Percentiles rank a stretch among this genome's conserved stretches.
phyloP scores from a whole-genome alignment of 2,329 filamentous ascomycete genomes.

The Westerdykella aurantiaca region DNA sequence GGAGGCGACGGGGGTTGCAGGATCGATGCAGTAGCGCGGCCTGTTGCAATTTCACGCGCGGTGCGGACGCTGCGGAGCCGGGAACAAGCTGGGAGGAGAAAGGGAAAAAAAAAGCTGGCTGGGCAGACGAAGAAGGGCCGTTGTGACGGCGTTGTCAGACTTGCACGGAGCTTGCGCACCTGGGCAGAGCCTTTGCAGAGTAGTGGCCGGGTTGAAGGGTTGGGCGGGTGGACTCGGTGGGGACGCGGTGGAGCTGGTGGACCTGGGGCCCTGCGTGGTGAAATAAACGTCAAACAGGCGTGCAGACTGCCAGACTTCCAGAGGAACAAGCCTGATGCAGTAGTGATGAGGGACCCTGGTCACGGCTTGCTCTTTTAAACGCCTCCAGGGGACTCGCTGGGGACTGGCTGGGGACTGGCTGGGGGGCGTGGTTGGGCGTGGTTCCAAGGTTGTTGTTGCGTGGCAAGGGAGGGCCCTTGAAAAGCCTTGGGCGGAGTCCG shows the following conservation, averaged over 20 bases:
- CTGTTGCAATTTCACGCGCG: slow-evolving; percentile 31
- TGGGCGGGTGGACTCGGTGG: not conserved
- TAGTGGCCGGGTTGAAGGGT: not conserved
- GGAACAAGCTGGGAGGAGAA: not conserved
- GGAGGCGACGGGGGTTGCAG: slow-evolving; percentile 25
- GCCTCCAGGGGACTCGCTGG: not conserved
- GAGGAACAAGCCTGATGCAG: too few species aligned
- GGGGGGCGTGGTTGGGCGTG: not conserved
- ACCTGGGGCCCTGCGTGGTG: slow-evolving; percentile 10
- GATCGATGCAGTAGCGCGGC: slow-evolving; percentile 33
- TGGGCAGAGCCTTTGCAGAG: not conserved
- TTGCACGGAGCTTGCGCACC: not conserved
- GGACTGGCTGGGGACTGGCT: not conserved
- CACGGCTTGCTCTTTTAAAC: not conserved
- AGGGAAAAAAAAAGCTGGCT: not conserved
- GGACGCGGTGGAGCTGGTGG: too few species aligned
- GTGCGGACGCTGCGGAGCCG: slow-evolving; percentile 1
- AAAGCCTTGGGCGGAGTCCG: slow-evolving; percentile 10
- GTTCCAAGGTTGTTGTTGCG: not conserved
- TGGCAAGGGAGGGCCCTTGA: not conserved
- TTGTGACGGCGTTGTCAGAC: not conserved
- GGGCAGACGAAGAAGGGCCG: not conserved
- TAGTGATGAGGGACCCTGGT: not conserved
- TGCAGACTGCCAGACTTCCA: too few species aligned
- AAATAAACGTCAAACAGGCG: slow-evolving; percentile 38